Base-by-base conservation (phyloP, 1,284 basidiomycete genomes). In the Coniferiporia sulphurascens region DNA sequence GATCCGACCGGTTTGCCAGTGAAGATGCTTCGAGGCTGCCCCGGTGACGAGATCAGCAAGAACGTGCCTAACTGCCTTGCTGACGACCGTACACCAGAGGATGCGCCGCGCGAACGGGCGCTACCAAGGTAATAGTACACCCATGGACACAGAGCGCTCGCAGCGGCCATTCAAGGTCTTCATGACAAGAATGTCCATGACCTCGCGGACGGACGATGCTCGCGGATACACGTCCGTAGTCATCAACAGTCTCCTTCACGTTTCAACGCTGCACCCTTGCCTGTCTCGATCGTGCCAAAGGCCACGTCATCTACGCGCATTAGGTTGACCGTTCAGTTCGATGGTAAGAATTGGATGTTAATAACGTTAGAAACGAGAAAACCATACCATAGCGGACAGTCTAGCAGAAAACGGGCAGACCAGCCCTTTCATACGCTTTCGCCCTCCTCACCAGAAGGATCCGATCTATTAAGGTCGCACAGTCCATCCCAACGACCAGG, bases 81-180 rank as follows among this genome's bases (percentile, higher is more conserved):
- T 27, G n/a, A 27, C 27, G 27, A 2, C 27, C 27, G 5, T 5
- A 5, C 5, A 27, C 5, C 27, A 5, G 27, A n/a, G 27, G 27
- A 27, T 27, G 5, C 27, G 41, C 41, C 41, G 12, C 41, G 82
- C 83, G 65, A 79, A 73, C 0, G 90, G 89, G 41, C 90, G 82
- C 76, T 86, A 82, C 75, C 79, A 84, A 0, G 82, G 77, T 0
- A 89, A 89, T 15, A 95, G 76, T 10, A 85, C 83, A 44, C 93
- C 94, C 77, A 94, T 85, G 0, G 91, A 86, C 51, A 90, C 90
- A 1, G 87, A 89, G 72, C 81, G 94, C 70, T 94, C 93, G 58
- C 94, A 94, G 21, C 94, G 88, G 61, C 88, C 88, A 71, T 96
- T 96, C 58, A 97, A 81, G 64, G 95, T 93, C 68, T 89, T 76